Base-by-base conservation (phyloP, 306 rosid genomes). In the Medicago ruthenica region DNA sequence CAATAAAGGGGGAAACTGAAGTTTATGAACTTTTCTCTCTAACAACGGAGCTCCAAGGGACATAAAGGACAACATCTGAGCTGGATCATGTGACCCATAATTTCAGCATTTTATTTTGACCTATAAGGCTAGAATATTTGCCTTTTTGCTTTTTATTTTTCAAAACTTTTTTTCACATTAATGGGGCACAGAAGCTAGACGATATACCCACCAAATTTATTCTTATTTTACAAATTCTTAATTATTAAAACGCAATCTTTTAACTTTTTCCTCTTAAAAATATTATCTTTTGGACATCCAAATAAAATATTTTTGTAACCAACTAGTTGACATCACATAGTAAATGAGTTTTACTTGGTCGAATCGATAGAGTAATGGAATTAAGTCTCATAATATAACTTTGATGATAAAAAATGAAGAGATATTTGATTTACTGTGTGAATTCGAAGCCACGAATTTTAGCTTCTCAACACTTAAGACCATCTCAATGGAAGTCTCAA, bases 21-120 rank as follows among this genome's bases (percentile, higher is more conserved):
- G 59, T 64, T 66, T 67, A 62, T 71, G 79, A 41, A 62, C 42
- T 40, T 73, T 66, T 39, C 36, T 57, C 48, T 57, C 62, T 6
- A 27, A 37, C 70, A 15, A 22, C 41, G 60, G 79, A 22, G 64
- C 39, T 58, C 37, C 64, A 58, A 22, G 64, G 36, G 37, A 81
- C 88, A 65, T 20, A 48, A 58, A 76, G 83, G 83, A 79, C 78
- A 39, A n/a, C 57, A 8, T 45, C 67, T 85, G 82, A 79, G 82
- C 69, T 64, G 83, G 72, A 74, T 75, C 85, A 86, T 83, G 83
- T 81, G 83, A 75, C 51, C 63, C 71, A 37, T 68, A 66, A 17
- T 58, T 58, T 58, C 39, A 22, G 36, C 64, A 58, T 11, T 27
- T 27, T 27, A 27, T 27, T 27, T 58, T 21, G 64, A 58, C 37